Conservation (phyloP, 352 stramenopile species). For the Pythium monospermum region DNA sequence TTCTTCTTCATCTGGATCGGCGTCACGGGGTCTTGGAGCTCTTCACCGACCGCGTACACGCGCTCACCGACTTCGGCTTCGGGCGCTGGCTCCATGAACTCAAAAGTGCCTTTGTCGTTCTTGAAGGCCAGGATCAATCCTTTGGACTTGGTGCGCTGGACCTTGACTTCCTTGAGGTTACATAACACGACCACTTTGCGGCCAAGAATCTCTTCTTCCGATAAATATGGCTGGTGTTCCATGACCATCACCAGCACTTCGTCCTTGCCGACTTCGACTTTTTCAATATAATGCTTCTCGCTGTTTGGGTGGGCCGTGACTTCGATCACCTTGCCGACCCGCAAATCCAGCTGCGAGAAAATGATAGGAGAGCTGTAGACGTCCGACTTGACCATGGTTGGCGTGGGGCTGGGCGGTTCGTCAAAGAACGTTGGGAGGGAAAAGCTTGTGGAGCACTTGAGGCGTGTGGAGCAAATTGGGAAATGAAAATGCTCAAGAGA, state of each 20-base stretch:
- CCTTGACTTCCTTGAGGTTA: constrained; percentile 76
- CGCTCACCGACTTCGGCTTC: constrained; percentile 67
- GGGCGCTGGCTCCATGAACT: constrained; percentile 55
- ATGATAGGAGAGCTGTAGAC: constrained; percentile 71
- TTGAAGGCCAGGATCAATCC: constrained; percentile 48
- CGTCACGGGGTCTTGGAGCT: constrained; percentile 62
- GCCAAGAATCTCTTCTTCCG: constrained; percentile 64
- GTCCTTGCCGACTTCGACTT: constrained; percentile 71
- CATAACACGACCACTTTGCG: constrained; percentile 69
- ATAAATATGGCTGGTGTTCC: constrained; percentile 73
- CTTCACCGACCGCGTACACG: constrained; percentile 67
- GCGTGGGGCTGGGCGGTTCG: not conserved
- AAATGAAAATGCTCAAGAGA: too few species aligned
- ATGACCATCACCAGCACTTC: constrained; percentile 70
- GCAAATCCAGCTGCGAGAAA: constrained; percentile 62
- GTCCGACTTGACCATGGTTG: constrained; percentile 73
- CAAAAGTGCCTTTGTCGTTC: constrained; percentile 50
- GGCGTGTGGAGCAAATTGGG: constrained; percentile 36
- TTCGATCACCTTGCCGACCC: constrained; percentile 66
- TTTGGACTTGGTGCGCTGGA: constrained; percentile 56
- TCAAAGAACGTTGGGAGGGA: too few species aligned
- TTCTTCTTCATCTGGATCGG: constrained; percentile 85
- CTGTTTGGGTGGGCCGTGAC: constrained; percentile 60
- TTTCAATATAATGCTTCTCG: constrained; percentile 71
- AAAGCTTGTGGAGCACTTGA: constrained; percentile 26